Base-by-base conservation (phyloP, 164 flowering plant genomes). In the Chloranthus sessilifolius region DNA sequence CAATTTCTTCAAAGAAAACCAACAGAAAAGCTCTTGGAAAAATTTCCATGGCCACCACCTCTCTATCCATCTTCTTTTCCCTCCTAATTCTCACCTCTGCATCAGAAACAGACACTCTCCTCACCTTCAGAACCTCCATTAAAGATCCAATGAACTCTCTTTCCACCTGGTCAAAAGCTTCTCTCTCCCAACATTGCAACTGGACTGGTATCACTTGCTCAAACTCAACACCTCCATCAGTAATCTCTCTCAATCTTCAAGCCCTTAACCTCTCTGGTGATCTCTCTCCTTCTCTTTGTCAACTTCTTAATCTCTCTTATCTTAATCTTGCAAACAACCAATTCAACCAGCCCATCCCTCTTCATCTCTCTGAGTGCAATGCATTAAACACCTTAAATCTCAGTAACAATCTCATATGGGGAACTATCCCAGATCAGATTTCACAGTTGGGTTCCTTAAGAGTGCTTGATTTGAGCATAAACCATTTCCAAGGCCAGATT, bases 361-460 rank as follows among this genome's bases (percentile, higher is more conserved):
- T 83, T 29, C 83, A 78, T 21, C 70, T 89, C 31, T 80, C 86
- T n/a, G 66, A 71, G 20, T 89, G 97, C 55, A 55, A 21, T 9
- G 62, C 75, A 11, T 56, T 88, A 61, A 65, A 72, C 50, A 66
- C 70, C 31, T 53, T 89, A 46, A 86, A 86, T 69, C 76, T 89
- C 49, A 85, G 91, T 43, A 68, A 61, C 63, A 88, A 85, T 59
- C 88, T 83, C 70, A 69, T 85, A 1, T 81, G 87, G 91, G 97
- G 97, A 15, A 69, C 88, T 7, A 72, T 89, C 66, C 97, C 95
- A 47, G 80, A 74, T 31, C 85, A 78, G 64, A 64, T 85, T 58
- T 78, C 78, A 45, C 75, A 52, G 64, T 81, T 80, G 53, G 48
- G 42, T 24, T 70, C 83, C 6, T 51, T 89, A 62, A 66, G 19